A percentile compares a stretch with the other conserved stretches of the same genome.
phyloP scores from a whole-genome alignment of 2,329 filamentous ascomycete genomes.

The Xylariaceae sp. region DNA sequence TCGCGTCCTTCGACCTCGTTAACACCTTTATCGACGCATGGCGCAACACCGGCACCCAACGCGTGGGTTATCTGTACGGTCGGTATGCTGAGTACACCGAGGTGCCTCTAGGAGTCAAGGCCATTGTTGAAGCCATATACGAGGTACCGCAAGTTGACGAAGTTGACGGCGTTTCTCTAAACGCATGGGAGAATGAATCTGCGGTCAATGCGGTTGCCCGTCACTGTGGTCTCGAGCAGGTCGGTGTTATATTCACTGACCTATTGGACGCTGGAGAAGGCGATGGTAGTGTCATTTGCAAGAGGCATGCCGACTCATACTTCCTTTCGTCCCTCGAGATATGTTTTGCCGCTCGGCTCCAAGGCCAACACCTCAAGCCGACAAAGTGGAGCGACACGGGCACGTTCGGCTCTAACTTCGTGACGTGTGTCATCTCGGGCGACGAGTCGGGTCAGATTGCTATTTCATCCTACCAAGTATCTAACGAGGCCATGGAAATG shows the following conservation, averaged over 20 bases:
- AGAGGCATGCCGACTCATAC: conserved; percentile 91
- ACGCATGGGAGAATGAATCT: conserved; percentile 78
- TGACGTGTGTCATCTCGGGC: conserved; percentile 92
- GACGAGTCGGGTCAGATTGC: conserved; percentile 84
- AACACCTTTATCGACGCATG: conserved; percentile 90
- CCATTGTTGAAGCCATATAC: conserved; percentile 94
- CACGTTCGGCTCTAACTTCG: conserved; percentile 90
- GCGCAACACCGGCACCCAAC: conserved; percentile 77
- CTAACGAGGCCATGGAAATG: conserved; percentile 96
- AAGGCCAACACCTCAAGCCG: conserved; percentile 80
- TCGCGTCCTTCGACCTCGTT: conserved; percentile 76
- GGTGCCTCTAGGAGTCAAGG: conserved; percentile 90
- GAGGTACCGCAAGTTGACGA: conserved; percentile 91
- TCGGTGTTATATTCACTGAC: conserved; percentile 94
- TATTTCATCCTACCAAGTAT: conserved; percentile 89
- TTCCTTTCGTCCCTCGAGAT: conserved; percentile 91
- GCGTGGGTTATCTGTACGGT: conserved; percentile 87
- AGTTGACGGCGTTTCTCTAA: conserved; percentile 77
- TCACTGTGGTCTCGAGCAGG: conserved; percentile 77
- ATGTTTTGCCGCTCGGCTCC: conserved; percentile 78
- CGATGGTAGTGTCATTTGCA: conserved; percentile 86
- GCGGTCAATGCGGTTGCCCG: conserved; percentile 75
- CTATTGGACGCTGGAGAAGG: conserved; percentile 74
- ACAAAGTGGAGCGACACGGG: conserved; percentile 98
- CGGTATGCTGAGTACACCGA: conserved; percentile 86